A percentile compares a stretch with the other conserved stretches of the same genome.
These are phyloP conservation scores for Tripidium arundinaceum DNA, from an alignment of 202 grass and related monocot genomes.

Conservation along the genomic window DNA sequence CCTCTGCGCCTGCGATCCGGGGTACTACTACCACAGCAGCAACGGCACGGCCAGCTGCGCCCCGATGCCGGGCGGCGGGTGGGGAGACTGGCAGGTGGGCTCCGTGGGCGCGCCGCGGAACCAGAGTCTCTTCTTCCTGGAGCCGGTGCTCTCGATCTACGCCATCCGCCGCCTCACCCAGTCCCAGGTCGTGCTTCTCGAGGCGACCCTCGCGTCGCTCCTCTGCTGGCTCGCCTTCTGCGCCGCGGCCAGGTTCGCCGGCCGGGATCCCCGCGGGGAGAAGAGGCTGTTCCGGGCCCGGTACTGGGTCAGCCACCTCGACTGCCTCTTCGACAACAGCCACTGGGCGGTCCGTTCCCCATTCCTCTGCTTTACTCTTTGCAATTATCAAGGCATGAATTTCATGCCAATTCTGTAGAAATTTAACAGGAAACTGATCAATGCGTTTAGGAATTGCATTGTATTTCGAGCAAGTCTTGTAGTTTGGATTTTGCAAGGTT, in stretches of 20 bases:
- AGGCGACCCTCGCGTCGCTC: conserved; percentile 44
- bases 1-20: conserved; percentile 79
- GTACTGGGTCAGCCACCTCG: conserved; percentile 72
- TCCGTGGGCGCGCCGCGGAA: conserved; percentile 48
- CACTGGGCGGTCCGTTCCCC: conserved; percentile 59
- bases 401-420: background rate
- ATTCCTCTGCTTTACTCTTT: background rate
- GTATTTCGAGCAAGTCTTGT: background rate
- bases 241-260: conserved; percentile 48
- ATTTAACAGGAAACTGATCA: background rate
- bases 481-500: background rate
- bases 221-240: conserved; percentile 77
- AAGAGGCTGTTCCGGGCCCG: conserved; percentile 53
- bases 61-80: conserved; percentile 8
- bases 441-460: background rate
- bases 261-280: conserved; percentile 43
- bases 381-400: background rate
- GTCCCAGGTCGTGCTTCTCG: conserved; percentile 83
- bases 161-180: conserved; percentile 71
- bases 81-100: conserved; percentile 35
- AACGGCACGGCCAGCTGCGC: conserved; percentile 20
- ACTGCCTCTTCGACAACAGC: conserved; percentile 60
- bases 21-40: conserved; percentile 41
- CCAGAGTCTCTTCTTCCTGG: conserved; percentile 62
- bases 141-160: conserved; percentile 56